A percentile compares a stretch with the other conserved stretches of the same genome.
phyloP scores from a whole-genome alignment of 2,329 filamentous ascomycete genomes.

The Saccharata proteae region DNA sequence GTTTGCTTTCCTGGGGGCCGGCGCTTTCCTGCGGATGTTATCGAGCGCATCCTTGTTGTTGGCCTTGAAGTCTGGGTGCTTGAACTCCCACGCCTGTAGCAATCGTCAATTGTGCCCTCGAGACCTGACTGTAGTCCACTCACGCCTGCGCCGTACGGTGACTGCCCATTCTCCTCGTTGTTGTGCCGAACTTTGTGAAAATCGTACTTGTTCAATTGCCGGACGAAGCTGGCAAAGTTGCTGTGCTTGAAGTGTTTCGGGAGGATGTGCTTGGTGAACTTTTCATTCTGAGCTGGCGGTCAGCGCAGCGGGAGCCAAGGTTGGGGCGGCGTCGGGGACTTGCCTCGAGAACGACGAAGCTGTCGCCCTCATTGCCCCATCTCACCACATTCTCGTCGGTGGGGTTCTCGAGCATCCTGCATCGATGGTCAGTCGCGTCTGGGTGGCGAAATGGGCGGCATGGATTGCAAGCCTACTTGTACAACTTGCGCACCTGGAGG shows the following conservation, averaged over 20 bases:
- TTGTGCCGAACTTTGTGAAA: slow-evolving; percentile 96
- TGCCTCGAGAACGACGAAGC: slow-evolving; percentile 96
- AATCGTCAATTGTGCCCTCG: background rate
- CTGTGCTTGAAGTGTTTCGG: slow-evolving; percentile 99
- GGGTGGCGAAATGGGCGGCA: slow-evolving; percentile 4
- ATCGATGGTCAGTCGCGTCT: slow-evolving; percentile 18
- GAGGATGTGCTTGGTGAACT: slow-evolving; percentile 93
- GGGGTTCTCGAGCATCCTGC: slow-evolving; percentile 90
- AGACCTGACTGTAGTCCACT: slow-evolving; percentile 13
- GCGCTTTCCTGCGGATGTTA: slow-evolving; percentile 91
- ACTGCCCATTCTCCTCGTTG: slow-evolving; percentile 73
- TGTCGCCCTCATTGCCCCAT: slow-evolving; percentile 91
- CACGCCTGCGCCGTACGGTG: slow-evolving; percentile 71
- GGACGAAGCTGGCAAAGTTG: slow-evolving; percentile 94
- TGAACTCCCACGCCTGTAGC: slow-evolving; percentile 80
- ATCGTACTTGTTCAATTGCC: slow-evolving; percentile 93
- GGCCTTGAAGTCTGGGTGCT: slow-evolving; percentile 88
- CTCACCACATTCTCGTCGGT: slow-evolving; percentile 84
- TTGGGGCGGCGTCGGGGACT: slow-evolving; percentile 10
- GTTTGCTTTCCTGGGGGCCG: slow-evolving; percentile 67
- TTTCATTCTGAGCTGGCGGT: slow-evolving; percentile 62
- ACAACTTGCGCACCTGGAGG: slow-evolving; percentile 82
- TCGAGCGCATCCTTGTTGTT: slow-evolving; percentile 95
- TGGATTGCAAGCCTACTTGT: slow-evolving; percentile 72
- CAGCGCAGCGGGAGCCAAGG: slow-evolving; percentile 1